These are phyloP conservation scores for Sorghum bicolor DNA, from an alignment of 176 grass and related monocot species.

Conservation along the genomic window DNA sequence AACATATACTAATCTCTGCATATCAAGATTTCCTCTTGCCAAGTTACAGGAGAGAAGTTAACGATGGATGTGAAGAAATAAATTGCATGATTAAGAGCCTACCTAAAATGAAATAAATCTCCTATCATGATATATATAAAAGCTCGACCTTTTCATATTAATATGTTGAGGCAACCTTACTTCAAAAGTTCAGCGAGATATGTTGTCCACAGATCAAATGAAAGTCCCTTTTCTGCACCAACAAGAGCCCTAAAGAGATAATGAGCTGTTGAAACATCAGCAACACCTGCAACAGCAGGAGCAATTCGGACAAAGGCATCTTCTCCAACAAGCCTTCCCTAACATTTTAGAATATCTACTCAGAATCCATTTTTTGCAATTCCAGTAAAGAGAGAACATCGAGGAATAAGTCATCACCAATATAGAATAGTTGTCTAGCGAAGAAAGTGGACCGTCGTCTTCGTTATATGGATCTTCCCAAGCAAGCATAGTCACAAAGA, in stretches of 20 bases:
- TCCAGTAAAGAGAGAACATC: constrained; percentile 28
- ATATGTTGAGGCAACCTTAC: constrained; percentile 49
- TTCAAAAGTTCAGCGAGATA: constrained; percentile 86
- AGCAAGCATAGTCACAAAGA: constrained; percentile 98
- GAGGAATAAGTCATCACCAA: constrained; percentile 44
- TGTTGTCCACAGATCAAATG: constrained; percentile 71
- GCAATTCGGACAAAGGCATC: constrained; percentile 94
- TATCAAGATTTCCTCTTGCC: not conserved
- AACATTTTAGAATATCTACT: constrained; percentile 39
- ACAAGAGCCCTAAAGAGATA: constrained; percentile 84
- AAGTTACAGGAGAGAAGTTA: constrained; percentile 7
- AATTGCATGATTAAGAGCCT: not conserved
- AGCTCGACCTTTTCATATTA: not conserved
- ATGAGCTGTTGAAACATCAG: constrained; percentile 71
- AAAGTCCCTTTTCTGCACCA: constrained; percentile 66
- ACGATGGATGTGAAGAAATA: not conserved
- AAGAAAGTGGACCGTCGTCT: constrained; percentile 37
- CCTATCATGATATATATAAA: not conserved
- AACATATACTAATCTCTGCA: not conserved
- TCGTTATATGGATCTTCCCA: constrained; percentile 75
- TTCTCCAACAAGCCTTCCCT: constrained; percentile 87
- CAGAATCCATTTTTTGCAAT: constrained; percentile 18
- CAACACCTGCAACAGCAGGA: constrained; percentile 73
- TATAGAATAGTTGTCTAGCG: constrained; percentile 57
- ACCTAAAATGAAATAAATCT: constrained; percentile 18